phyloP scores from a whole-genome alignment of 371 early-diverging fungal genomes.

The Rhizopus stolonifer region DNA sequence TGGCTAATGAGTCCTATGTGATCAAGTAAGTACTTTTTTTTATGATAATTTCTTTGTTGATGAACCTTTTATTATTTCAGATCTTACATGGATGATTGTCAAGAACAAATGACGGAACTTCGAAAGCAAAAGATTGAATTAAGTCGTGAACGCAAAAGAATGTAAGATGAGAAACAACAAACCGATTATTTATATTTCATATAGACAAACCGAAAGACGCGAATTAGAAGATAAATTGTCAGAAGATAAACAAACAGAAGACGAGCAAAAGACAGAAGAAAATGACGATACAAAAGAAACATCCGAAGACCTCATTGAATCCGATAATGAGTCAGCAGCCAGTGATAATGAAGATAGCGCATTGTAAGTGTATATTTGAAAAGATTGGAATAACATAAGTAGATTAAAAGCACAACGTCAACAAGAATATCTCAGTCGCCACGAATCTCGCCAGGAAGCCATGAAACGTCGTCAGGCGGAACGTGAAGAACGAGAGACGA shows the following conservation, averaged over 20 bases:
- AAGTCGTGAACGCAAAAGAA: conserved; percentile 59
- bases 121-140: conserved; percentile 68
- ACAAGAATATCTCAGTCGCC: conserved; percentile 32
- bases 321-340: conserved; percentile 25
- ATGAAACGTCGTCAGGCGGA: conserved; percentile 54
- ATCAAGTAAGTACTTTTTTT: conserved; percentile 32
- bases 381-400: background rate
- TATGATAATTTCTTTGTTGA: too few relatives aligned
- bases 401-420: conserved; percentile 28
- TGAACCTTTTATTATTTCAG: too few relatives aligned
- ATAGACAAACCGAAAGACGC: conserved; percentile 32
- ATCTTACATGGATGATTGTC: conserved; percentile 68
- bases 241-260: conserved; percentile 6
- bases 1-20: conserved; percentile 44
- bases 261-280: background rate
- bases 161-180: conserved; percentile 27
- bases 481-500: conserved; percentile 50
- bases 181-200: background rate
- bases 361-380: conserved; percentile 5
- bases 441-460: conserved; percentile 56
- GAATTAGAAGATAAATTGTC: conserved; percentile 34
- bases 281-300: conserved; percentile 10
- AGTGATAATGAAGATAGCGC: conserved; percentile 26
- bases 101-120: conserved; percentile 63
- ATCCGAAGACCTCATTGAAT: conserved; percentile 8